A percentile compares a stretch with the other conserved stretches of the same genome.
Conservation (phyloP, 345 rosid species). For the Euphorbia pulcherrima region DNA sequence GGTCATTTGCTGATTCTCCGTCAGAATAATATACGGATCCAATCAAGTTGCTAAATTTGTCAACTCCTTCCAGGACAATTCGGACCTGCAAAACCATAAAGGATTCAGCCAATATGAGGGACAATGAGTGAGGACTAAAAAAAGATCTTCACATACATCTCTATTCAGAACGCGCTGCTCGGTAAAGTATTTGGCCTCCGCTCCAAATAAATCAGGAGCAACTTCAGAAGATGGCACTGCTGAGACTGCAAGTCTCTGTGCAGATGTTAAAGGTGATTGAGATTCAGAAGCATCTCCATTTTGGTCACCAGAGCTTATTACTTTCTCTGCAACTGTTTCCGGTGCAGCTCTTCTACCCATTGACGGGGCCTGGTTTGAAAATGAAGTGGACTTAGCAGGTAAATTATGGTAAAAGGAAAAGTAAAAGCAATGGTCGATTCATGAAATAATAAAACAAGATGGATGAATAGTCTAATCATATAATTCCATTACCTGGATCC, state of each 20-base stretch:
- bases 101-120: background rate
- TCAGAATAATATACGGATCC: conserved; percentile 90
- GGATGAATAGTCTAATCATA: background rate
- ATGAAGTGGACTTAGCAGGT: conserved; percentile 8
- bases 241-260: conserved; percentile 83
- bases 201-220: conserved; percentile 76
- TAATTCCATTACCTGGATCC: conserved; percentile 63
- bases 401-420: background rate
- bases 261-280: conserved; percentile 70
- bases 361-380: conserved; percentile 62
- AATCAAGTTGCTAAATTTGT: conserved; percentile 86
- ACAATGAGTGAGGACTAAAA: background rate
- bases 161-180: conserved; percentile 80
- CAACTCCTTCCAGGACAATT: conserved; percentile 93
- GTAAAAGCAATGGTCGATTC: background rate
- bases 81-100: conserved; percentile 60
- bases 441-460: background rate
- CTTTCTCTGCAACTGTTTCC: conserved; percentile 47
- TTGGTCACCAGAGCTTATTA: conserved; percentile 41
- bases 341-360: conserved; percentile 66
- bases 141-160: conserved; percentile 53
- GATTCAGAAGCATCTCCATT: conserved; percentile 71
- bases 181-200: conserved; percentile 85
- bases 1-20: conserved; percentile 78
- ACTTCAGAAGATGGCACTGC: conserved; percentile 47